These are phyloP conservation scores for Cyamopsis tetragonoloba DNA, from an alignment of 306 rosid genomes.

Conservation along the genomic window DNA sequence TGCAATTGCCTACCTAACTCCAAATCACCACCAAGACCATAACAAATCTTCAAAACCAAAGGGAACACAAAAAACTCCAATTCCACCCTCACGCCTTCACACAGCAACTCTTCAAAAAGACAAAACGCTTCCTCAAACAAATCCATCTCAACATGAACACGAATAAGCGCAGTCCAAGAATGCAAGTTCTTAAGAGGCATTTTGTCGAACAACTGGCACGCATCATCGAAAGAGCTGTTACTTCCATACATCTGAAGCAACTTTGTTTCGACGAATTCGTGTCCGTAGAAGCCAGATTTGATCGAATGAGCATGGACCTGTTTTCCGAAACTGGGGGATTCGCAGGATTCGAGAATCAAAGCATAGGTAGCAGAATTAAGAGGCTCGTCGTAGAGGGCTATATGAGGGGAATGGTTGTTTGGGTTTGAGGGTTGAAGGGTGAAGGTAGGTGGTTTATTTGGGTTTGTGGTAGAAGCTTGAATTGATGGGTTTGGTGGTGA, in stretches of 20 bases:
- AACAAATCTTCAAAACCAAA: constrained; percentile 39
- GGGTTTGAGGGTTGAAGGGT: constrained; percentile 21
- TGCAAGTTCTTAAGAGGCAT: constrained; percentile 42
- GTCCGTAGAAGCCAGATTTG: constrained; percentile 35
- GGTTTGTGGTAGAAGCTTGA: neutral
- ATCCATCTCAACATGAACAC: constrained; percentile 31
- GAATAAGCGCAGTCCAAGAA: constrained; percentile 47
- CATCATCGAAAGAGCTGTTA: constrained; percentile 27
- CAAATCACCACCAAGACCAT: constrained; percentile 29
- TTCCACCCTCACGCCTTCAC: neutral
- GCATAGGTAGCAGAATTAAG: constrained; percentile 36
- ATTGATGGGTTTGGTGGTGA: neutral
- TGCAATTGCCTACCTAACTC: constrained; percentile 44
- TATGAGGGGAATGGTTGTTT: neutral
- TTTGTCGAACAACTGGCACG: constrained; percentile 36
- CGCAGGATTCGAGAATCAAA: constrained; percentile 39
- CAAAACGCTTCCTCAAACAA: constrained; percentile 32
- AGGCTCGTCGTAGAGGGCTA: constrained; percentile 9
- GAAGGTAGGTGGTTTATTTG: constrained; percentile 1
- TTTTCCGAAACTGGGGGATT: constrained; percentile 33
- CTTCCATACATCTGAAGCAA: constrained; percentile 47
- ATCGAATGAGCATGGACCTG: constrained; percentile 45
- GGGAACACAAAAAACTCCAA: constrained; percentile 48
- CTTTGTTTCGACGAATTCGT: constrained; percentile 43
- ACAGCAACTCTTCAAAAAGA: constrained; percentile 18